Evolutionary conservation across 106 monocot genomes (phyloP), one percentile per base, ranked within the genome.

Genomic region (Acorus gramineus): DNA sequence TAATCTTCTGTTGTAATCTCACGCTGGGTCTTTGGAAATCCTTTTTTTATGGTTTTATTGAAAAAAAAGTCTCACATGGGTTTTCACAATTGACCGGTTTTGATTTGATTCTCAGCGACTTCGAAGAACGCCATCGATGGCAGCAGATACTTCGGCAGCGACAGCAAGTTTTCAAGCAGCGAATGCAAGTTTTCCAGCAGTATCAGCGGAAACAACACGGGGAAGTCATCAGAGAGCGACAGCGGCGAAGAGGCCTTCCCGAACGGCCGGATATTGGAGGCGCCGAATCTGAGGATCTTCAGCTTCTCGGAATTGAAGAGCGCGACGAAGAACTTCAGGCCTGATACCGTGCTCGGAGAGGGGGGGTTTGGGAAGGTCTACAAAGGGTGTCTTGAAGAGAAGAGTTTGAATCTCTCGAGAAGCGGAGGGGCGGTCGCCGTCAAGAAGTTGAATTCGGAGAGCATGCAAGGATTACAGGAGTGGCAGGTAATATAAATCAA

Each of bases 311-410:
- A 93, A 53, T 60, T 93, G 52, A 80, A 58, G 71, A 60, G 50
- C 12, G 92, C 85, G 12, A 93, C 92, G 3, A 72, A 52, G 62
- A 85, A 81, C 46, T 93, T 93, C 59, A 85, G 76, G 71, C 57
- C 82, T 2, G 82, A 88, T 2, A 75, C 70, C 7, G 11, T 85
- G 3, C 70, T 93, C 7, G 92, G 92, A 1, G 78, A 88, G 52
- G 92, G 92, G 10, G 92, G 92, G 0, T 93, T 93, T 50, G 92
- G 92, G 42, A 77, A 9, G 63, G 92, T 93, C 3, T 88, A 76
- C 62, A 93, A 93, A 63, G 92, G 92, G 4, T 85, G 85, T 82
- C 80, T 85, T 46, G 84, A 88, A 14, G 79, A 76, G 80, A 82
- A 76, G 63, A 82, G 82, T 8, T 71, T 80, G 48, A 80, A 68